phyloP scores from a whole-genome alignment of 768 basidiomycete genomes.

The Leucogyrophana mollusca region DNA sequence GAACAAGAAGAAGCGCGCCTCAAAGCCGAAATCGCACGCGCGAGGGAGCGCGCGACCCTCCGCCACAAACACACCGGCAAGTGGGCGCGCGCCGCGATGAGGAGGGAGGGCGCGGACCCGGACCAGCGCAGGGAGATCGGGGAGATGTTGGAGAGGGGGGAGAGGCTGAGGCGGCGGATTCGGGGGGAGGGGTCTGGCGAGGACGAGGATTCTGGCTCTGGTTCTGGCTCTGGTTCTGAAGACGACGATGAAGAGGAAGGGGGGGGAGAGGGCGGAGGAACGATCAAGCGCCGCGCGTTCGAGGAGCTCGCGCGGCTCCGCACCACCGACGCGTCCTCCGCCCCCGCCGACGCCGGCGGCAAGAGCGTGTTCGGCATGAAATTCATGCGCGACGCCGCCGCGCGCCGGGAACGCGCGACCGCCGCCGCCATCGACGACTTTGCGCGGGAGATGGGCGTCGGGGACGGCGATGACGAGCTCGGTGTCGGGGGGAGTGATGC shows the following conservation, averaged over 20 bases:
- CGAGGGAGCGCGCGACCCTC: constrained; percentile 86
- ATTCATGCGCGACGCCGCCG: constrained; percentile 95
- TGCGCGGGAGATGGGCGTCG: constrained; percentile 49
- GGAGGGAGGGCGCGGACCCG: constrained; percentile 63
- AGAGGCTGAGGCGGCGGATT: constrained; percentile 76
- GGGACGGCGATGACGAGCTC: too few species aligned
- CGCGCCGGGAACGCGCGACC: constrained; percentile 52
- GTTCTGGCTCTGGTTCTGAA: constrained; percentile 45
- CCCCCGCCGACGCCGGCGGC: constrained; percentile 37
- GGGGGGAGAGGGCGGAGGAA: constrained; percentile 31
- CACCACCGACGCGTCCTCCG: too few species aligned
- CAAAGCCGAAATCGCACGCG: constrained; percentile 76
- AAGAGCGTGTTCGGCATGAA: constrained; percentile 93
- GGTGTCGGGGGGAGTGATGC: constrained; percentile 18
- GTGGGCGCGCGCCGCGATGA: constrained; percentile 75
- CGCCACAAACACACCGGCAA: constrained; percentile 86
- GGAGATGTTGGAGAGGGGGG: constrained; percentile 84
- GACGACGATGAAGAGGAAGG: constrained; percentile 36
- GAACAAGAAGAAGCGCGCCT: constrained; percentile 47
- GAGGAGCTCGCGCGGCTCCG: constrained; percentile 66
- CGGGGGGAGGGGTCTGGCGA: constrained; percentile 62
- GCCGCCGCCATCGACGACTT: constrained; percentile 72
- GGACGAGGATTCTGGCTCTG: constrained; percentile 41
- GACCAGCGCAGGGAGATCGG: constrained; percentile 68
- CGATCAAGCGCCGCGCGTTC: constrained; percentile 67